phyloP scores from a whole-genome alignment of 2,329 filamentous ascomycete genomes.

The Aspergillus sp. region DNA sequence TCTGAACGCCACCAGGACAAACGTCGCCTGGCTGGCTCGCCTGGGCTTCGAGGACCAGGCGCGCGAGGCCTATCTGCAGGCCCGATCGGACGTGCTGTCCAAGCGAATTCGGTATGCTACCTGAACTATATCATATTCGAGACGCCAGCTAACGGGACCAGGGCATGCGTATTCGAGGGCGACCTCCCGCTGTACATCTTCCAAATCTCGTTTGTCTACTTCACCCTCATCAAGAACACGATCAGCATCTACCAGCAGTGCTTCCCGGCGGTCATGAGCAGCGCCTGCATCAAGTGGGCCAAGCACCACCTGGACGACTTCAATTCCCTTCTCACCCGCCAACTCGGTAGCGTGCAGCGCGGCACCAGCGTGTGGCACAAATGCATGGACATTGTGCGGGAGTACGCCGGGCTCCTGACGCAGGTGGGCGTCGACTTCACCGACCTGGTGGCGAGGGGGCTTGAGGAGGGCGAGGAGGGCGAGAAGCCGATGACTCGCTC shows the following conservation, averaged over 20 bases:
- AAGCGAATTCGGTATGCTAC: constrained; percentile 64
- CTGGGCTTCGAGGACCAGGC: constrained; percentile 87
- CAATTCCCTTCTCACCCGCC: constrained; percentile 70
- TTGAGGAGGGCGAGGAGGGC: constrained; percentile 18
- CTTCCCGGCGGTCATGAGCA: constrained; percentile 80
- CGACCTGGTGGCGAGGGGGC: constrained; percentile 60
- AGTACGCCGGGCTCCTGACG: constrained; percentile 68
- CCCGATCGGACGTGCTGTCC: constrained; percentile 67
- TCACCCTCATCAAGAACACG: constrained; percentile 87
- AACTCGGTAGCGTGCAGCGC: constrained; percentile 75
- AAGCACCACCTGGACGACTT: constrained; percentile 89
- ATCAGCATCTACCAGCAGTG: constrained; percentile 78
- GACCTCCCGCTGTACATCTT: constrained; percentile 89
- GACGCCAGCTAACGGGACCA: constrained; percentile 30
- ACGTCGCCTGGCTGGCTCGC: constrained; percentile 74
- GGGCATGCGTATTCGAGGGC: constrained; percentile 91
- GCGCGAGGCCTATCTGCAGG: constrained; percentile 73
- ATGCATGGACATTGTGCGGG: constrained; percentile 72
- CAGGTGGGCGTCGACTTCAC: constrained; percentile 87
- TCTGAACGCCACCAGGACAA: constrained; percentile 64
- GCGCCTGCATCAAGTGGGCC: constrained; percentile 95
- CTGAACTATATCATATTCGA: neutral
- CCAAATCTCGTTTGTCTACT: constrained; percentile 91
- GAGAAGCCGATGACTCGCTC: constrained; percentile 16
- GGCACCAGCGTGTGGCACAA: constrained; percentile 68